Evolutionary conservation across 2,329 filamentous ascomycete species (phyloP).

Genomic region (Akanthomyces dipterigenus): DNA sequence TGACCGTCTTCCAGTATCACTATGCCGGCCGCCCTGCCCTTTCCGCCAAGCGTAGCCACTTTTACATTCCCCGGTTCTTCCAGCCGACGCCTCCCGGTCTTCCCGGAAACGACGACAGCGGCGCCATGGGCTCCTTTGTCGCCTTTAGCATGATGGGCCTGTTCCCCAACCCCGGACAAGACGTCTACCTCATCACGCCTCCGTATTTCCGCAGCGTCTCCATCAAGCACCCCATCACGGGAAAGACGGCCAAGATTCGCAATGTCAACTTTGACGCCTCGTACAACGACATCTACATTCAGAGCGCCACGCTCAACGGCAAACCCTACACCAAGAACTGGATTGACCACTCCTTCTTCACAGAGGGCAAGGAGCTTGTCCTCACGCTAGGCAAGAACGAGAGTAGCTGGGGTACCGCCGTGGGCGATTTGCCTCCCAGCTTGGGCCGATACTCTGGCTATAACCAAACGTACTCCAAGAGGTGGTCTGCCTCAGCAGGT

Average conservation of each 20-base stretch:
- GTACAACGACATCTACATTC: conserved; percentile 56
- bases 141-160: conserved; percentile 63
- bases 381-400: conserved; percentile 53
- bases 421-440: conserved; percentile 58
- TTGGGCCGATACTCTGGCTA: conserved; percentile 32
- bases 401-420: conserved; percentile 56
- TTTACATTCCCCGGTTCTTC: conserved; percentile 60
- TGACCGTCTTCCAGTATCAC: conserved; percentile 62
- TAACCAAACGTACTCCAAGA: conserved; percentile 15
- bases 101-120: conserved; percentile 64
- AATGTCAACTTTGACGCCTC: conserved; percentile 55
- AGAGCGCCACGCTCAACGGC: conserved; percentile 57
- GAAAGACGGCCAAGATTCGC: conserved; percentile 52
- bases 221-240: conserved; percentile 50
- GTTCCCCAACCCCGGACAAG: conserved; percentile 61
- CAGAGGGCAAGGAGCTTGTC: conserved; percentile 57
- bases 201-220: conserved; percentile 59
- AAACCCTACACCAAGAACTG: conserved; percentile 56
- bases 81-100: conserved; percentile 51
- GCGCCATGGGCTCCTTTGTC: conserved; percentile 63
- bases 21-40: conserved; percentile 58
- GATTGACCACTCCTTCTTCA: conserved; percentile 62
- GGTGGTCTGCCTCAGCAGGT: not conserved
- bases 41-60: conserved; percentile 48
- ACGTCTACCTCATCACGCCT: conserved; percentile 65